These are phyloP conservation scores for Nakataea oryzae DNA, from an alignment of 2,329 filamentous ascomycete genomes.

Conservation along the genomic window DNA sequence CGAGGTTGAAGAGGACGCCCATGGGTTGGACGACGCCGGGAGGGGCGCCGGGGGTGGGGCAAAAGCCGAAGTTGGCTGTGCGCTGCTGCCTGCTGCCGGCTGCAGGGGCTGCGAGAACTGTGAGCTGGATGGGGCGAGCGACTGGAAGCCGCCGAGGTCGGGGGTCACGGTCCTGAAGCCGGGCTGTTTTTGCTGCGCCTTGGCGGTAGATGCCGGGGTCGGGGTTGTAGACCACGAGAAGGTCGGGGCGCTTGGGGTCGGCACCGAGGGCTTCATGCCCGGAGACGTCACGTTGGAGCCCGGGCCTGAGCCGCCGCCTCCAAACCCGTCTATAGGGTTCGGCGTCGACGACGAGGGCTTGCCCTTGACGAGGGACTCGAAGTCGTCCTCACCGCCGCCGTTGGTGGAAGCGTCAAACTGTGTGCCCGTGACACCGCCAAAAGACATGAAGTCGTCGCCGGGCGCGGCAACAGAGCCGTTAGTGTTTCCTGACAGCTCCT, in stretches of 20 bases:
- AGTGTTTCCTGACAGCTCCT: conserved; percentile 57
- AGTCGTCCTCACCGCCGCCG: conserved; percentile 58
- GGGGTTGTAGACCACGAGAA: conserved; percentile 57
- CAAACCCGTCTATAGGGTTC: conserved; percentile 30
- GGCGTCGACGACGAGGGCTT: conserved; percentile 29
- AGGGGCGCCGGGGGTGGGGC: conserved; percentile 15
- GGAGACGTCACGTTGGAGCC: conserved; percentile 23
- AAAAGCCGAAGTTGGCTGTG: conserved; percentile 11
- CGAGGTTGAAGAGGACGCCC: conserved; percentile 25
- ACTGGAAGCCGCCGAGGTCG: conserved; percentile 42
- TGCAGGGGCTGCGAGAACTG: conserved; percentile 54
- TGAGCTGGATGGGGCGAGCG: conserved; percentile 47
- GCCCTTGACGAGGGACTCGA: conserved; percentile 83
- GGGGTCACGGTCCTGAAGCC: conserved; percentile 48
- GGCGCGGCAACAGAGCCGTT: conserved; percentile 36
- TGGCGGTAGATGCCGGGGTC: conserved; percentile 18
- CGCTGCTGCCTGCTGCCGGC: conserved; percentile 21
- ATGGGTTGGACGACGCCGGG: conserved; percentile 26
- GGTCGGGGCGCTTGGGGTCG: conserved; percentile 30
- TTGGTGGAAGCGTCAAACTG: conserved; percentile 37
- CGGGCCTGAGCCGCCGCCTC: conserved; percentile 4
- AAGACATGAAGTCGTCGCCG: conserved; percentile 60
- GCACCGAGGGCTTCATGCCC: conserved; percentile 11
- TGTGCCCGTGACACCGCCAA: conserved; percentile 55
- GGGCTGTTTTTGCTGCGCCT: conserved; percentile 23